Evolutionary conservation across 1,139 yeast genomes (phyloP), one percentile per base, ranked within the genome.

Genomic region (Candida tetrigidarum): DNA sequence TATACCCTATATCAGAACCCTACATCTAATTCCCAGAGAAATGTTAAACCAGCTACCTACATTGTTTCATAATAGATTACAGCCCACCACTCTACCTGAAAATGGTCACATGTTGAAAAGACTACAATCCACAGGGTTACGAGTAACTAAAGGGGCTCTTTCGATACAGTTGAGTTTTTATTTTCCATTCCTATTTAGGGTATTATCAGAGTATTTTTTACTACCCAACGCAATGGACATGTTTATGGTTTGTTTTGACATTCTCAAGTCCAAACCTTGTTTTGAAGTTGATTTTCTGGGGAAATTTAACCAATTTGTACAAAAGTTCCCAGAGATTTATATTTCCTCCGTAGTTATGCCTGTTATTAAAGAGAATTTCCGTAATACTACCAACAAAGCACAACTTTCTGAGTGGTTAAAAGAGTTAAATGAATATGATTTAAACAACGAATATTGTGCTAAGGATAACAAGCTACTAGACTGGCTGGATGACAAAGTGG

Each of bases 401-500:
- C 39, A 39, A 29, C 26, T 44, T 30, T 28, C 43, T 19, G 43
- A 48, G 22, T 66, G 75, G 73, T 50, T 65, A 10, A 49, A 53
- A n/a, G 46, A 49, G 3, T 40, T 62, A 32, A 45, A 50, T 11
- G 52, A 57, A 29, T 53, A 56, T 42, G 63, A 63, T 42, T 41
- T 58, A 41, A 49, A 57, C 38, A 44, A 58, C 52, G 52, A 63
- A 47, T 46, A 55, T 49, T 48, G 54, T 22, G 54, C 60, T 18
- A 53, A 57, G 32, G 56, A 61, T 14, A 51, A 45, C 6, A 67
- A 66, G 12, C 48, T 80, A 15, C 47, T 68, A 3, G 54, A 59
- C 12, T 76, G 82, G 78, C 61, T 69, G 11, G 70, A 69, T 28
- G 56, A 57, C 1, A 67, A 76, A 45, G 64, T 71, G 7, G 62